Conservation (phyloP, 2,329 filamentous ascomycete species). For the Ophiocordyceps camponoti-saundersi region DNA sequence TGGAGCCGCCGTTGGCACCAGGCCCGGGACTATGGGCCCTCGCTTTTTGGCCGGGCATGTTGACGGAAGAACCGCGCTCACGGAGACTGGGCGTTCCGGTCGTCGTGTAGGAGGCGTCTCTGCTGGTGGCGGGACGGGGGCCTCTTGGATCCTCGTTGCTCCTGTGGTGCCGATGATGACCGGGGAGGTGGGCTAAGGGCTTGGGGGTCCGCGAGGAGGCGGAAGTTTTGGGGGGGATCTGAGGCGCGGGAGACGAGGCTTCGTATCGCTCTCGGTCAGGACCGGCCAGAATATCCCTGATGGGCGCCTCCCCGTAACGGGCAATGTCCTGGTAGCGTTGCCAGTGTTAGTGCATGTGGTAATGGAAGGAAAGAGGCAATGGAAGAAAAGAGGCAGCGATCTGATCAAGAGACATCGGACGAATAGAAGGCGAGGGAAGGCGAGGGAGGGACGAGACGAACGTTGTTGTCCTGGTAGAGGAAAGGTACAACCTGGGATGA, state of each 20-base stretch:
- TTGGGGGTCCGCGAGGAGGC: conserved; percentile 43
- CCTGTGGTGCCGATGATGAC: conserved; percentile 49
- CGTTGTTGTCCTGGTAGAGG: conserved; percentile 69
- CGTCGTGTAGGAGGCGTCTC: conserved; percentile 39
- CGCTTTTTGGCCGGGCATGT: conserved; percentile 29
- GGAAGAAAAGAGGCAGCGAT: not conserved
- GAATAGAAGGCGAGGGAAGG: not conserved
- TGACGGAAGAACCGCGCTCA: conserved; percentile 30
- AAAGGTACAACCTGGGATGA: conserved; percentile 96
- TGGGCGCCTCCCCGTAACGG: conserved; percentile 61
- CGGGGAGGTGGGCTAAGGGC: conserved; percentile 46
- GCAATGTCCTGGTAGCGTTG: conserved; percentile 44
- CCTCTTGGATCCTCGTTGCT: conserved; percentile 50
- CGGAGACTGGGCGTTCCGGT: conserved; percentile 28
- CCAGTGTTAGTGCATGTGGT: not conserved
- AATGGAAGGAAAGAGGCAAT: not conserved
- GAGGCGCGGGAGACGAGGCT: conserved; percentile 19
- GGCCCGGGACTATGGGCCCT: conserved; percentile 72
- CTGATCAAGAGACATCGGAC: not conserved
- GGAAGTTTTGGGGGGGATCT: conserved; percentile 40
- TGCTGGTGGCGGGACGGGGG: conserved; percentile 54
- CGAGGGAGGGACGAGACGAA: conserved; percentile 23
- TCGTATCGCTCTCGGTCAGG: conserved; percentile 53
- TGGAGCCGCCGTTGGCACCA: conserved; percentile 48
- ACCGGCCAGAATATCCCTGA: conserved; percentile 51